Evolutionary conservation across 1,284 basidiomycete genomes (phyloP), one percentile per base, ranked within the genome.

Genomic region (Xerocomus minutiporus): DNA sequence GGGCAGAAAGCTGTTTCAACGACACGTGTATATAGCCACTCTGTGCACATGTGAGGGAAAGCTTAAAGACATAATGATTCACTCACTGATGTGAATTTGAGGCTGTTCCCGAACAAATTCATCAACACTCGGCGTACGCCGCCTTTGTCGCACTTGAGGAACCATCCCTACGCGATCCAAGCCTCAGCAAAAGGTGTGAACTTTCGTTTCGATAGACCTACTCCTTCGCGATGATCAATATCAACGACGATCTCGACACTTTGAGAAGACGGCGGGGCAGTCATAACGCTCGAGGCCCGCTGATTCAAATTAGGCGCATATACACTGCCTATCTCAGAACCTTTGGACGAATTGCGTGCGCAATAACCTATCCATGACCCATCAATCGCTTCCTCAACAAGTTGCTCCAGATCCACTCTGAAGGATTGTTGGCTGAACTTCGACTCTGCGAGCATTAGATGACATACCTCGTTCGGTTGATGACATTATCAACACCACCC

Each of bases 371-470:
- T 90, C 90, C 91, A 97, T 60, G 91, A 95, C 25, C 93, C 93
- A 64, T 97, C 94, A 28, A 95, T 88, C 1, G 93, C 94, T 64
- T 96, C 92, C 71, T 97, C 93, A n/a, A 97, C 83, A 9, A 98
- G 79, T 65, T 89, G 85, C 71, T 92, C 85, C 55, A 97, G 72
- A 69, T 97, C 88, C 52, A 93, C 88, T 56, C 89, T 91, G 56
- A 5, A 54, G 29, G 46, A 29, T 26, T 29, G 40, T 20, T 12
- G 26, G 8, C 34, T 46, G 25, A 28, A 8, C 26, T 45, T 44
- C 23, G 7, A n/a, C n/a, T 11, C 31, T 17, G 3, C 9, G 25
- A 20, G 50, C 41, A 50, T 49, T 11, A 36, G 36, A 50, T 34
- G 12, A 46, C 52, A 57, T 41, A 86, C 87, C 76, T 81, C 58